Conservation (phyloP, 1,139 yeast species). For the Saccharomycopsis hybrid region DNA sequence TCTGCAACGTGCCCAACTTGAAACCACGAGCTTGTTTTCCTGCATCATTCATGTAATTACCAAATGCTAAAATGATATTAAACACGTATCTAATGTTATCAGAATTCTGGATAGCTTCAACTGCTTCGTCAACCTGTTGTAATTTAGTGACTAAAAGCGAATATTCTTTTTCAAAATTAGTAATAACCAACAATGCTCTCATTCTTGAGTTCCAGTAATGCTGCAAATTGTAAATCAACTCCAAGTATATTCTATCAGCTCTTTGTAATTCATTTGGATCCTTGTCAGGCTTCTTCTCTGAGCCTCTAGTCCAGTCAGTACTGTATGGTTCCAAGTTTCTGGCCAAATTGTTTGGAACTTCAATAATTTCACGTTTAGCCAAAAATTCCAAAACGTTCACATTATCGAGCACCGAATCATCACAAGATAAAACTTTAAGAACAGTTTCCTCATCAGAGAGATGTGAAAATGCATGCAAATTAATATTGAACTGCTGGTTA, state of each 20-base stretch:
- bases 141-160: conserved; percentile 57
- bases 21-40: conserved; percentile 79
- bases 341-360: conserved; percentile 56
- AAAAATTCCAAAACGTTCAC: conserved; percentile 67
- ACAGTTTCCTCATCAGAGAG: conserved; percentile 53
- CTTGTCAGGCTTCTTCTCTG: conserved; percentile 55
- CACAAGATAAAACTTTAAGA: conserved; percentile 55
- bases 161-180: conserved; percentile 64
- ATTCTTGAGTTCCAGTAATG: conserved; percentile 79
- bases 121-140: conserved; percentile 57
- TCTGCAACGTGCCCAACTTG: conserved; percentile 64
- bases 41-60: conserved; percentile 78
- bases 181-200: conserved; percentile 57
- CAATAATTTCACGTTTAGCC: conserved; percentile 61
- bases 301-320: conserved; percentile 44
- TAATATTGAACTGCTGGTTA: conserved; percentile 75
- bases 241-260: conserved; percentile 69
- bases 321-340: conserved; percentile 63
- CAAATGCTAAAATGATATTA: conserved; percentile 73
- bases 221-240: conserved; percentile 65
- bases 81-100: conserved; percentile 57
- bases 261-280: conserved; percentile 70
- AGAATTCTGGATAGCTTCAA: conserved; percentile 53
- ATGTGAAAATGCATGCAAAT: conserved; percentile 54
- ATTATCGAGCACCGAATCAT: conserved; percentile 46